These are phyloP conservation scores for Zygotorulaspora chibaensis DNA, from an alignment of 805 yeast genomes.

Conservation along the genomic window DNA sequence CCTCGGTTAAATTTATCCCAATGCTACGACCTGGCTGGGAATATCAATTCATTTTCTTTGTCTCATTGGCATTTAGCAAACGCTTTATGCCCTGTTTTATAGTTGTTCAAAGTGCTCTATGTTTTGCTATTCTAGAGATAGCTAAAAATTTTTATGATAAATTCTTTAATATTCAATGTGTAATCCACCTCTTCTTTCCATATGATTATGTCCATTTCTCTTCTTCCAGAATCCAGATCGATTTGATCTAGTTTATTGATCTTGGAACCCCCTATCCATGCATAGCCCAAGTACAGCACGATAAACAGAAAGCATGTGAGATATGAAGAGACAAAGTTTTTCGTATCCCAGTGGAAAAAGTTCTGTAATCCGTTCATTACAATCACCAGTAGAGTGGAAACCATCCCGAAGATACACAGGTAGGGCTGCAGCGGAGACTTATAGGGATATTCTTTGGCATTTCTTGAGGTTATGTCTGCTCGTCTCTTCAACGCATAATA, in stretches of 20 bases:
- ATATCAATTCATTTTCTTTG: too few species aligned
- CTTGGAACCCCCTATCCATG: slow-evolving; percentile 51
- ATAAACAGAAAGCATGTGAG: slow-evolving; percentile 50
- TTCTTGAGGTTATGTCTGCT: slow-evolving; percentile 57
- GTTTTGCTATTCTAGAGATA: slow-evolving; percentile 3
- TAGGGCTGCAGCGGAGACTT: slow-evolving; percentile 65
- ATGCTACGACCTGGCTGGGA: too few species aligned
- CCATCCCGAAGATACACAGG: slow-evolving; percentile 53
- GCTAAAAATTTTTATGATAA: slow-evolving; percentile 15
- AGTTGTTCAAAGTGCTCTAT: not conserved
- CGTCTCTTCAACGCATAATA: slow-evolving; percentile 54
- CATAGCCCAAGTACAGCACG: slow-evolving; percentile 48
- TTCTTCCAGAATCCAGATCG: slow-evolving; percentile 74
- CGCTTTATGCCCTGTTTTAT: not conserved
- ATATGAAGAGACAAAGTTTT: slow-evolving; percentile 58
- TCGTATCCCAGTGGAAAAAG: slow-evolving; percentile 54
- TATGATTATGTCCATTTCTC: slow-evolving; percentile 70
- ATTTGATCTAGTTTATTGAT: slow-evolving; percentile 61
- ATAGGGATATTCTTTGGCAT: slow-evolving; percentile 60
- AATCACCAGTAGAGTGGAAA: slow-evolving; percentile 46
- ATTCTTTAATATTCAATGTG: slow-evolving; percentile 14
- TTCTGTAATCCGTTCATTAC: slow-evolving; percentile 56
- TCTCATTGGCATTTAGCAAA: too few species aligned
- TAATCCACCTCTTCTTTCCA: slow-evolving; percentile 68
- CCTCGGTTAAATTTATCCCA: too few species aligned